Percentiles rank a stretch among this genome's conserved stretches.
These are phyloP conservation scores for Rugosomyces carneus DNA, from an alignment of 1,284 basidiomycete species.

Conservation along the genomic window DNA sequence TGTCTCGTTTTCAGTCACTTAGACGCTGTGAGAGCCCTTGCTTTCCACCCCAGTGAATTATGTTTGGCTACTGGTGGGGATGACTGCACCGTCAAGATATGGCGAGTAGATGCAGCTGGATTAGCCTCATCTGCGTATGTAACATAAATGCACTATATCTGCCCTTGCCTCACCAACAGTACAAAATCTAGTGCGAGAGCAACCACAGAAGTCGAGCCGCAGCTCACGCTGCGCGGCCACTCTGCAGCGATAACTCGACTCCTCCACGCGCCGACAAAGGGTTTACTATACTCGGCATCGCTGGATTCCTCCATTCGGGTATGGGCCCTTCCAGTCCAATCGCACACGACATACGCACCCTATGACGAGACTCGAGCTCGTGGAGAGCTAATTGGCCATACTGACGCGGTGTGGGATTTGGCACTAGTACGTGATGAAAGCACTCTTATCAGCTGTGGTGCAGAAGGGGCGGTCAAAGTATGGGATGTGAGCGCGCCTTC, in stretches of 20 bases:
- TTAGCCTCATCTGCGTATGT: slow-evolving; percentile 70
- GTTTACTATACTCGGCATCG: slow-evolving; percentile 85
- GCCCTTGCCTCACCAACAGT: background rate
- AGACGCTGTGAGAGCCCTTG: slow-evolving; percentile 86
- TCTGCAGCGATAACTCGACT: slow-evolving; percentile 88
- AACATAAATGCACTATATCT: slow-evolving; percentile 6
- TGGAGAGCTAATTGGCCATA: slow-evolving; percentile 85
- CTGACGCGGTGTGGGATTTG: slow-evolving; percentile 94
- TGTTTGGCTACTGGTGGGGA: slow-evolving; percentile 89
- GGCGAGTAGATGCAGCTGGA: slow-evolving; percentile 76
- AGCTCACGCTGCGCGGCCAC: slow-evolving; percentile 90
- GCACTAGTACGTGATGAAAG: slow-evolving; percentile 72
- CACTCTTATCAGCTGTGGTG: slow-evolving; percentile 82
- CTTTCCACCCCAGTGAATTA: slow-evolving; percentile 81
- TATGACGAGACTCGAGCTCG: slow-evolving; percentile 77
- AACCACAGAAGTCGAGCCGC: slow-evolving; percentile 82
- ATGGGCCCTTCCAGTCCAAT: slow-evolving; percentile 74
- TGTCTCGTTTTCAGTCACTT: slow-evolving; percentile 63
- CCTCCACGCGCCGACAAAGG: slow-evolving; percentile 73
- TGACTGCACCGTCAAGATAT: slow-evolving; percentile 94
- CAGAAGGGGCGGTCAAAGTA: slow-evolving; percentile 89
- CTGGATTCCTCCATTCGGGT: slow-evolving; percentile 90
- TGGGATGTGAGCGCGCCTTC: slow-evolving; percentile 78
- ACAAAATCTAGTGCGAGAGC: slow-evolving; percentile 42
- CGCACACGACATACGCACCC: slow-evolving; percentile 81